Percentiles rank a stretch among this genome's conserved stretches.
These are phyloP conservation scores for Barbatosphaeria neglecta DNA, from an alignment of 495 filamentous ascomycete species.

Conservation along the genomic window DNA sequence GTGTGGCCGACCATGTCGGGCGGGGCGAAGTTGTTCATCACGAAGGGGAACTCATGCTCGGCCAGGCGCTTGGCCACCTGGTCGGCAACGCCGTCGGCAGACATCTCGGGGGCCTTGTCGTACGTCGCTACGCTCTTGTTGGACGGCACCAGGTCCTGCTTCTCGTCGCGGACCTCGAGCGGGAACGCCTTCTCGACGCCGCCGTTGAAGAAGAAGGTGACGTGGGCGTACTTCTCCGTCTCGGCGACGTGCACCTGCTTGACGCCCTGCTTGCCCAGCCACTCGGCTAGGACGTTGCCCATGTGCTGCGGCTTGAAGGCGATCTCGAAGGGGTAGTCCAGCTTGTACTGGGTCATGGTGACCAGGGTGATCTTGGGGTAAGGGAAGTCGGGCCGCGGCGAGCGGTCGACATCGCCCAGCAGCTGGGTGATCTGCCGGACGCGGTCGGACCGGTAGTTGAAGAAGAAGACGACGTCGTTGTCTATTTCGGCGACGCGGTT, in stretches of 20 bases:
- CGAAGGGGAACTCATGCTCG: constrained; percentile 75
- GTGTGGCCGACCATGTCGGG: constrained; percentile 99
- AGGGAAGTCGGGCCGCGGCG: constrained; percentile 79
- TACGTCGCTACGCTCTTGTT: constrained; percentile 82
- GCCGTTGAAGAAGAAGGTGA: constrained; percentile 99
- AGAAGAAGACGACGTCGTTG: constrained; percentile 93
- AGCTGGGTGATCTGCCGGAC: constrained; percentile 95
- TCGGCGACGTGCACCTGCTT: constrained; percentile 94
- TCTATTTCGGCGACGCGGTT: constrained; percentile 38
- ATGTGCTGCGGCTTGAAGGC: constrained; percentile 92
- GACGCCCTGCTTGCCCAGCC: constrained; percentile 74
- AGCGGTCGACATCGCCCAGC: constrained; percentile 81
- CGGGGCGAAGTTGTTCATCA: constrained; percentile 99
- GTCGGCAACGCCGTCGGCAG: constrained; percentile 72
- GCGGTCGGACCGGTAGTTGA: constrained; percentile 99
- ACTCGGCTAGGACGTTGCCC: constrained; percentile 94
- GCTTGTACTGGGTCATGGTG: constrained; percentile 99
- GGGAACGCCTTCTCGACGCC: constrained; percentile 95
- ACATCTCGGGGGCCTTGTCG: constrained; percentile 95
- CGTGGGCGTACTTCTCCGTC: constrained; percentile 98
- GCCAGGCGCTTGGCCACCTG: constrained; percentile 74
- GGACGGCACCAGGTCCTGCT: constrained; percentile 47
- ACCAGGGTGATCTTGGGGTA: constrained; percentile 89
- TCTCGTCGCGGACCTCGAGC: constrained; percentile 63
- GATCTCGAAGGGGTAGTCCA: constrained; percentile 82